Percentiles rank a stretch among this genome's conserved stretches.
phyloP scores from a whole-genome alignment of 1,284 basidiomycete genomes.

The Heterobasidion occidentale region DNA sequence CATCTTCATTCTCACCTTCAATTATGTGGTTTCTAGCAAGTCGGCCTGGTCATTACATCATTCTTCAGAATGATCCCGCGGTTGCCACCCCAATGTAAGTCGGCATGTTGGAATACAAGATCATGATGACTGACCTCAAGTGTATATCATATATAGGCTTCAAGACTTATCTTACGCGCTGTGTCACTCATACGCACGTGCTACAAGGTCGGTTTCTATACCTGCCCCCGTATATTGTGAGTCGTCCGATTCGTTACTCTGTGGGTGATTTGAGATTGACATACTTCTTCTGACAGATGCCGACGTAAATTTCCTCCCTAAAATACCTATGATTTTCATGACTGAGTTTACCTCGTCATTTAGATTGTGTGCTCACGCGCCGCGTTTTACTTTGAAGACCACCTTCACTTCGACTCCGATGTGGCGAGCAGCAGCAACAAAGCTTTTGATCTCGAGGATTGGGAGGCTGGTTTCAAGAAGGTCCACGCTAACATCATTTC shows the following conservation, averaged over 20 bases:
- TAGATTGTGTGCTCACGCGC: conserved; percentile 16
- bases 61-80: not conserved
- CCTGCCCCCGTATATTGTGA: conserved; percentile 9
- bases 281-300: not conserved
- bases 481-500: not conserved
- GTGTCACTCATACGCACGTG: conserved; percentile 8
- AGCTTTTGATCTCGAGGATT: conserved; percentile 26
- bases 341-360: not conserved
- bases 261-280: not conserved
- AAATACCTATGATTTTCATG: not conserved
- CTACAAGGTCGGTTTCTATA: conserved; percentile 12
- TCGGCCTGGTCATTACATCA: not conserved
- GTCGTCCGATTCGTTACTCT: not conserved
- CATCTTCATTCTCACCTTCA: not conserved
- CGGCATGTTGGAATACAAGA: too few relatives aligned
- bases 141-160: not conserved
- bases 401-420: conserved; percentile 17
- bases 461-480: conserved; percentile 21
- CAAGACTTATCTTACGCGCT: conserved; percentile 10
- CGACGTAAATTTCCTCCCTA: not conserved
- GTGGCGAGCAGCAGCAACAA: conserved; percentile 12
- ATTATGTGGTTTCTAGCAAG: not conserved
- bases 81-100: too few relatives aligned
- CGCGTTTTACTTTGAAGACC: conserved; percentile 22
- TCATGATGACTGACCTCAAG: not conserved